phyloP scores from a whole-genome alignment of 2,329 filamentous ascomycete species.

The Dendryphion nanum region DNA sequence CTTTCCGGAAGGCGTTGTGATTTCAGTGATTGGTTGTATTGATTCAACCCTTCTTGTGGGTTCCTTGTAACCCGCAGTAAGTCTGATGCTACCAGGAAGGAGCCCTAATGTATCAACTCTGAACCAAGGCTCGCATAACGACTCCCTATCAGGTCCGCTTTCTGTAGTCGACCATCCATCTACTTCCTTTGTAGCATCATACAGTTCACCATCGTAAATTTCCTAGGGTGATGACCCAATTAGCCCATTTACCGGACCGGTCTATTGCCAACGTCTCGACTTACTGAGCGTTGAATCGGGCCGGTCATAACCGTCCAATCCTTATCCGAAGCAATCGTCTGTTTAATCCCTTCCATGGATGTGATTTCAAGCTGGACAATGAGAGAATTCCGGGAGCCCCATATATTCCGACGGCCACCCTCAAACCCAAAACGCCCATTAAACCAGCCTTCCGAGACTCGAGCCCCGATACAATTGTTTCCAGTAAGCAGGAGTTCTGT shows the following conservation, averaged over 20 bases:
- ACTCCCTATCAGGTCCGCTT: not conserved
- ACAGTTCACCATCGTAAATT: constrained; percentile 1
- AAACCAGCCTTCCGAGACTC: not conserved
- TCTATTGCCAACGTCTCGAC: not conserved
- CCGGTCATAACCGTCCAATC: not conserved
- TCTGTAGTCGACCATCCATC: constrained; percentile 10
- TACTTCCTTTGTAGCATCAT: not conserved
- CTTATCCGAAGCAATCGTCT: not conserved
- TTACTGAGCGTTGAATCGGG: not conserved
- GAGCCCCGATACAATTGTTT: not conserved
- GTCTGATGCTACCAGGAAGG: not conserved
- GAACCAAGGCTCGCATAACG: not conserved
- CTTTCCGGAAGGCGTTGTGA: constrained; percentile 44
- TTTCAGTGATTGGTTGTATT: constrained; percentile 23
- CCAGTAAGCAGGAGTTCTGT: constrained; percentile 34
- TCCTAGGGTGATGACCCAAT: not conserved
- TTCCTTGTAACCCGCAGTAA: constrained; percentile 33
- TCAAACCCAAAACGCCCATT: not conserved
- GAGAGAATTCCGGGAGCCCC: not conserved
- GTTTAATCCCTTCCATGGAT: not conserved
- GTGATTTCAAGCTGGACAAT: not conserved
- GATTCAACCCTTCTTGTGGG: constrained; percentile 43
- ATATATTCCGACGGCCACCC: not conserved
- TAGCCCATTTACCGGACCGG: not conserved
- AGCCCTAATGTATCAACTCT: not conserved